phyloP scores from a whole-genome alignment of 1,284 basidiomycete genomes.

The Psilocybe mexicana region DNA sequence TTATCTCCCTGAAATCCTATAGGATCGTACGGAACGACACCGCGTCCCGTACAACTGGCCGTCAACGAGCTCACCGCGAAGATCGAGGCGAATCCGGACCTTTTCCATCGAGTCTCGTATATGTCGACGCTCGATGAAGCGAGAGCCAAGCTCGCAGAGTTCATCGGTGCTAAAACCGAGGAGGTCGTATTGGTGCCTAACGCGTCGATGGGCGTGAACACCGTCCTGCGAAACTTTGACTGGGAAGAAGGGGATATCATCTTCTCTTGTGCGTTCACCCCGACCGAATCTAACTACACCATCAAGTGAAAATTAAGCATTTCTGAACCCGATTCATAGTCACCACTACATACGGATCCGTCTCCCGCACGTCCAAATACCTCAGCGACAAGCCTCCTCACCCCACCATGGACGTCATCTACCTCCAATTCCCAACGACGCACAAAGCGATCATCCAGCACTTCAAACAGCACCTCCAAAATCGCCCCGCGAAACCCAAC shows the following conservation, averaged over 20 bases:
- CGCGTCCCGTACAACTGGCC: slow-evolving; percentile 30
- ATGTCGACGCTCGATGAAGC: slow-evolving; percentile 25
- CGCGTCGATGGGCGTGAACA: slow-evolving; percentile 29
- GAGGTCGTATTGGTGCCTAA: slow-evolving; percentile 34
- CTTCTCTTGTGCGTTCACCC: slow-evolving; percentile 38
- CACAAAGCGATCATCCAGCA: slow-evolving; percentile 56
- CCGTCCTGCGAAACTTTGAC: slow-evolving; percentile 28
- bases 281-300: too few relatives aligned
- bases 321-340: slow-evolving; percentile 37
- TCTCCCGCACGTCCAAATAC: slow-evolving; percentile 58
- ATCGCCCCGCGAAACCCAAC: slow-evolving; percentile 29
- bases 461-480: slow-evolving; percentile 48
- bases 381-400: slow-evolving; percentile 59
- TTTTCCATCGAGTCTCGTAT: slow-evolving; percentile 29
- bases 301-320: background rate
- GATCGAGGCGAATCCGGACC: slow-evolving; percentile 33
- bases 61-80: slow-evolving; percentile 24
- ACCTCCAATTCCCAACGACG: slow-evolving; percentile 63
- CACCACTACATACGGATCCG: slow-evolving; percentile 66
- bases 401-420: slow-evolving; percentile 52
- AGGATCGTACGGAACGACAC: slow-evolving; percentile 36
- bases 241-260: slow-evolving; percentile 47
- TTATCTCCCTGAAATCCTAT: background rate
- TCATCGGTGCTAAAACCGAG: slow-evolving; percentile 30
- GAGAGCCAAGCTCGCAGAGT: slow-evolving; percentile 27